Percentiles rank a stretch among this genome's conserved stretches.
phyloP scores from a whole-genome alignment of 768 basidiomycete genomes.

The Amanita pallidorosea region DNA sequence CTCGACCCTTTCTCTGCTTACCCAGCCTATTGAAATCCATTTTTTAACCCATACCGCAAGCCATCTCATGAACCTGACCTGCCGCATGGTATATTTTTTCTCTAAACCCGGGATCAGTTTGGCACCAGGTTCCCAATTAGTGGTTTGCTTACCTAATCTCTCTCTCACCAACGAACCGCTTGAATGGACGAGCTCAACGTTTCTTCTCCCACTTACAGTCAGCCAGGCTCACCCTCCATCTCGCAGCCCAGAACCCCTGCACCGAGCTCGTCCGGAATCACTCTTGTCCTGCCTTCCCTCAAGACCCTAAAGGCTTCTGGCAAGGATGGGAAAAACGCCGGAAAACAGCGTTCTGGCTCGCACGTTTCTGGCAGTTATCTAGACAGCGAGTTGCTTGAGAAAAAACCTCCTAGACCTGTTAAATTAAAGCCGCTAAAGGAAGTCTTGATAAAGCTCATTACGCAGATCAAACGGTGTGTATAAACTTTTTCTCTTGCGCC shows the following conservation, averaged over 20 bases:
- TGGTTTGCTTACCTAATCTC: slow-evolving; percentile 4
- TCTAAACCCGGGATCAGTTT: not conserved
- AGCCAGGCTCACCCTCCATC: slow-evolving; percentile 17
- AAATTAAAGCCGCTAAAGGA: slow-evolving; percentile 77
- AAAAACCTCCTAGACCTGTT: slow-evolving; percentile 41
- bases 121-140: not conserved
- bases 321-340: slow-evolving; percentile 32
- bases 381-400: slow-evolving; percentile 26
- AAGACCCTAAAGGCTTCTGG: slow-evolving; percentile 45
- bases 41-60: not conserved
- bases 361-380: slow-evolving; percentile 12
- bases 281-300: slow-evolving; percentile 58
- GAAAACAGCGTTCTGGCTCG: slow-evolving; percentile 11
- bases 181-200: slow-evolving; percentile 18
- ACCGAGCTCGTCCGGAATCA: slow-evolving; percentile 39
- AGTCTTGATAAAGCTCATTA: slow-evolving; percentile 54
- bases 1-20: not conserved
- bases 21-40: not conserved
- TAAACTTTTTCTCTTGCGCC: not conserved
- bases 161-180: slow-evolving; percentile 13
- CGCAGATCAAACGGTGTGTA: slow-evolving; percentile 65
- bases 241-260: slow-evolving; percentile 17
- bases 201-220: slow-evolving; percentile 17
- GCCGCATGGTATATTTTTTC: not conserved
- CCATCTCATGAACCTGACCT: not conserved